phyloP scores from a whole-genome alignment of 2,329 filamentous ascomycete species.

The Alternaria postmessia region DNA sequence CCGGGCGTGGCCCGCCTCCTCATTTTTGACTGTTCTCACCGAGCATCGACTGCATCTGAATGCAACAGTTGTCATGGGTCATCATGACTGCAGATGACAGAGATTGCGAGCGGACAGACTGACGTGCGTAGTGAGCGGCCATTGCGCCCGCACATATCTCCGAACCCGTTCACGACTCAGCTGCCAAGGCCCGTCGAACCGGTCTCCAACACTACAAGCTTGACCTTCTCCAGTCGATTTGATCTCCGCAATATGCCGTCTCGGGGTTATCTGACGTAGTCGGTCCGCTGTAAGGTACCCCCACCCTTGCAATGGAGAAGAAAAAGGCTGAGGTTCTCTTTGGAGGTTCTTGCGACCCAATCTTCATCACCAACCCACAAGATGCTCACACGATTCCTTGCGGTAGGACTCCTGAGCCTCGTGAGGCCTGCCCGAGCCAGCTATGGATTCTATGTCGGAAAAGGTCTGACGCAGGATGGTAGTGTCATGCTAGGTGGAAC shows the following conservation, averaged over 20 bases:
- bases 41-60: neutral
- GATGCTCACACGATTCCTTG: constrained; percentile 15
- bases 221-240: neutral
- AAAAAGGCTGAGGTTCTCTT: neutral
- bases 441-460: constrained; percentile 60
- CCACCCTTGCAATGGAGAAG: constrained; percentile 6
- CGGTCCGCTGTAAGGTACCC: neutral
- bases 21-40: neutral
- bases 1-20: neutral
- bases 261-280: constrained; percentile 3
- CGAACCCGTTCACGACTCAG: constrained; percentile 4
- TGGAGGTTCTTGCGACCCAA: neutral
- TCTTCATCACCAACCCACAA: neutral
- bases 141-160: neutral
- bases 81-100: neutral
- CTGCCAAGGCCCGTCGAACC: constrained; percentile 6
- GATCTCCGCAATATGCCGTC: constrained; percentile 1
- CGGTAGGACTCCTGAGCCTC: constrained; percentile 17
- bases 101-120: neutral
- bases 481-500: constrained; percentile 57
- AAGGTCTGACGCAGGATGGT: constrained; percentile 54
- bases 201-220: constrained; percentile 3
- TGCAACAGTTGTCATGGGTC: neutral
- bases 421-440: constrained; percentile 44
- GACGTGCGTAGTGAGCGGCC: neutral